phyloP scores from a whole-genome alignment of 352 stramenopile genomes.

The Pilasporangium apinafurcum region DNA sequence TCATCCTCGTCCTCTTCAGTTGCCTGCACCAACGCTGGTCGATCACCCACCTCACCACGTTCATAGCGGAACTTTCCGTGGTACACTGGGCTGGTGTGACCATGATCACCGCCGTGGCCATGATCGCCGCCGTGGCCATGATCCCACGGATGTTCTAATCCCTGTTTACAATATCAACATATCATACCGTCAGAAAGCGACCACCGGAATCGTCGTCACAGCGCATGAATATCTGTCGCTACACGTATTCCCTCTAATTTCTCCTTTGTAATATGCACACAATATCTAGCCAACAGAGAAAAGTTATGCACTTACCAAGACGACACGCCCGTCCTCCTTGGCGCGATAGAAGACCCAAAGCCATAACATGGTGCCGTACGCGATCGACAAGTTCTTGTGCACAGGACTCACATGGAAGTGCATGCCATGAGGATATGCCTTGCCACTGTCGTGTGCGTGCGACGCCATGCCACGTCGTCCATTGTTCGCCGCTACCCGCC shows the following conservation, averaged over 20 bases:
- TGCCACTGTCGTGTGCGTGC: slow-evolving; percentile 34
- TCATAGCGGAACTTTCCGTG: slow-evolving; percentile 58
- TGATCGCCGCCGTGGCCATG: slow-evolving; percentile 50
- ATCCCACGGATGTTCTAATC: slow-evolving; percentile 85
- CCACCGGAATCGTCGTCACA: slow-evolving; percentile 1
- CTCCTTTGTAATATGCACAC: too few relatives aligned
- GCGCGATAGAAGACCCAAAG: slow-evolving; percentile 88
- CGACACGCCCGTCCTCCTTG: slow-evolving; percentile 78
- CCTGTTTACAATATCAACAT: slow-evolving; percentile 20
- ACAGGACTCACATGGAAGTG: slow-evolving; percentile 86
- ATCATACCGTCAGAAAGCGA: slow-evolving; percentile 1
- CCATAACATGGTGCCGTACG: slow-evolving; percentile 88
- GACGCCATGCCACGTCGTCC: slow-evolving; percentile 56
- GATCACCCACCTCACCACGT: slow-evolving; percentile 56
- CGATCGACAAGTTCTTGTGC: slow-evolving; percentile 83
- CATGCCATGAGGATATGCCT: slow-evolving; percentile 80
- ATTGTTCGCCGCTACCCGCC: slow-evolving; percentile 5
- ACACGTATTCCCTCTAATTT: too few relatives aligned
- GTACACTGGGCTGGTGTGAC: slow-evolving; percentile 24
- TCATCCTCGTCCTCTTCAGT: slow-evolving; percentile 36
- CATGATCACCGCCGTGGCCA: slow-evolving; percentile 18
- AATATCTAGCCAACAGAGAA: background rate
- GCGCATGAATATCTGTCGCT: too few relatives aligned
- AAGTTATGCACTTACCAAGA: slow-evolving; percentile 44
- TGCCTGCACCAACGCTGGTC: slow-evolving; percentile 46